Base-by-base conservation (phyloP, 202 grass and related monocot species). In the Cymbopogon flexuosus region DNA sequence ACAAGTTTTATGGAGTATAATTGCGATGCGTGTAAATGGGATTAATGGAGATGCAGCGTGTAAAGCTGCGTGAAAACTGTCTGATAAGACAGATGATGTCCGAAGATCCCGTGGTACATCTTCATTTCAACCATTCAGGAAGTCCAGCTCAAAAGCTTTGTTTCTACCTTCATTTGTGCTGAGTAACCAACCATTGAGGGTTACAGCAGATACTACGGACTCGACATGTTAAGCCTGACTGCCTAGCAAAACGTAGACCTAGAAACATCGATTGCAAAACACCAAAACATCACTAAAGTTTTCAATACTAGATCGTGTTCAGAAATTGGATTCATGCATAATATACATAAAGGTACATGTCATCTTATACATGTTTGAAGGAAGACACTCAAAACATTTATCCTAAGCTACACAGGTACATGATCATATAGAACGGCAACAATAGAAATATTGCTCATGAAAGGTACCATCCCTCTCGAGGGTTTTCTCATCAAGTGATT, bases 271-370 rank as follows among this genome's bases (percentile, higher is more conserved):
- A 43, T 22, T 19, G 12, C 65, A 87, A 61, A 29, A 39, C 19
- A 47, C 9, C 8, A 31, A 63, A 36, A 81, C 27, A 62, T 10
- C 41, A 30, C 27, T 5, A 21, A 30, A 57, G 19, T 30, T 62
- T 51, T 40, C 37, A 34, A 31, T 40, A 34, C 3, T 14, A 29
- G 1, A 68, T 4, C 10, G 13, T 14, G 27, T 13, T 10, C 0
- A 2, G 0, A 59, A 52, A 18, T 59, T 31, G 8, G 47, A 61
- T 51, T 72, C 19, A 29, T 79, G 61, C 29, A 79, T 64, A 72
- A 78, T 83, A 66, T 75, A 86, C 77, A 87, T 24, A 39, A 13
- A 81, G 65, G 33, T 70, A 70, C 78, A 81, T 7, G 14, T 5
- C 39, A 70, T 61, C 62, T 40, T 61, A 79, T 75, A 51, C 31